A percentile compares a stretch with the other conserved stretches of the same genome.
These are phyloP conservation scores for Porcisia deanei DNA, from an alignment of 208 protist species.

Conservation along the genomic window DNA sequence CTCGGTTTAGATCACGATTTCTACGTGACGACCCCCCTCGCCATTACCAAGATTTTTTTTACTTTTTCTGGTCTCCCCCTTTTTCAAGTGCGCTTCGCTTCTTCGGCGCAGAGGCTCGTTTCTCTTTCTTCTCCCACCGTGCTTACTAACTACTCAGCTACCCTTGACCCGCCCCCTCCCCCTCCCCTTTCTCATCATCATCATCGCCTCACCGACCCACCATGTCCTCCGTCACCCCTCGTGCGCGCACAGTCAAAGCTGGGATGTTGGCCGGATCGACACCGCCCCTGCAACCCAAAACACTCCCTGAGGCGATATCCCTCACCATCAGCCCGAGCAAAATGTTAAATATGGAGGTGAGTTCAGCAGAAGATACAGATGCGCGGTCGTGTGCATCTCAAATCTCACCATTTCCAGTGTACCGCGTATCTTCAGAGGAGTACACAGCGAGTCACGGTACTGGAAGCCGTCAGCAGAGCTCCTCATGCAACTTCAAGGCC, in stretches of 20 bases:
- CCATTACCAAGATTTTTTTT: too few species aligned
- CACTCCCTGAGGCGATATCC: slow-evolving; percentile 33
- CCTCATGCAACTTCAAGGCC: neutral
- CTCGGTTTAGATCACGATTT: too few species aligned
- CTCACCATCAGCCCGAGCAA: slow-evolving; percentile 13
- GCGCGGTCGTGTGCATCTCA: neutral
- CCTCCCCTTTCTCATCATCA: neutral
- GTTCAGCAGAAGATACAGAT: neutral
- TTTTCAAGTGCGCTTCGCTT: neutral
- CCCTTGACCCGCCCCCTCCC: too few species aligned
- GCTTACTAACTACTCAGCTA: too few species aligned
- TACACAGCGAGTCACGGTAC: slow-evolving; percentile 1
- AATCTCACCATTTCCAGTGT: neutral
- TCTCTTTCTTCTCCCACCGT: neutral
- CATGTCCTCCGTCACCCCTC: neutral
- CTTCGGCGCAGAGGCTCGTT: neutral
- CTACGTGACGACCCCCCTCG: too few species aligned
- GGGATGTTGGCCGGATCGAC: neutral
- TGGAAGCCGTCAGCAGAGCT: slow-evolving; percentile 10
- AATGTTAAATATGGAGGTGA: slow-evolving; percentile 10
- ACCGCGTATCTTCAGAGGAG: slow-evolving; percentile 1
- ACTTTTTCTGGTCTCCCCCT: neutral
- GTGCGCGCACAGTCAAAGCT: neutral
- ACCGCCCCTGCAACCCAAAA: slow-evolving; percentile 6
- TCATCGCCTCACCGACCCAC: neutral